Evolutionary conservation across 169 alveolate species (phyloP).

Genomic region (Plasmodium reichenowi): DNA sequence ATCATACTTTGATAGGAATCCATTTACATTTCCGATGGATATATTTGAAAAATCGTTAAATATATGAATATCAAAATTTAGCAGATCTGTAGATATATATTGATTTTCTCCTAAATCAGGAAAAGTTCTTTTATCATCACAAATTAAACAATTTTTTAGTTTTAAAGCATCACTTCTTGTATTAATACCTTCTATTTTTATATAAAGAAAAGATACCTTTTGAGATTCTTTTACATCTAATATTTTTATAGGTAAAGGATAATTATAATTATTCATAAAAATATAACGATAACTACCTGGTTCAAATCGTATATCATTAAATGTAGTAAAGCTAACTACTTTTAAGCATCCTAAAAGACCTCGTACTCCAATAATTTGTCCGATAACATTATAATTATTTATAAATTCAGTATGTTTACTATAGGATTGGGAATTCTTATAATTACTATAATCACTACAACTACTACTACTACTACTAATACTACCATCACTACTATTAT

Average conservation of each 20-base stretch:
- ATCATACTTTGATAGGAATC: conserved; percentile 64
- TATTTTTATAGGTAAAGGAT: conserved; percentile 66
- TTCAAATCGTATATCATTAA: conserved; percentile 66
- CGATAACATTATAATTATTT: conserved; percentile 65
- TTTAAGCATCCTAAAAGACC: conserved; percentile 57
- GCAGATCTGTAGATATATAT: conserved; percentile 70
- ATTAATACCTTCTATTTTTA: conserved; percentile 47
- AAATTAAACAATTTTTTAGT: conserved; percentile 56
- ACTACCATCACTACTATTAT: too few species aligned
- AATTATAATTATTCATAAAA: conserved; percentile 60
- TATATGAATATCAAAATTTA: conserved; percentile 50
- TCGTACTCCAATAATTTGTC: conserved; percentile 70
- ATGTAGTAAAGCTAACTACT: conserved; percentile 62
- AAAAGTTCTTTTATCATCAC: conserved; percentile 70
- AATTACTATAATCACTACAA: too few species aligned
- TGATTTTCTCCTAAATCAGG: conserved; percentile 52
- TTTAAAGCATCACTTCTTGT: conserved; percentile 72
- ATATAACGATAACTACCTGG: conserved; percentile 42
- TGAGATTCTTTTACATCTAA: conserved; percentile 63
- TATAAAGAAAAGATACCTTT: conserved; percentile 47
- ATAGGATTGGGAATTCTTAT: too few species aligned
- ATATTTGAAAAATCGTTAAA: conserved; percentile 66
- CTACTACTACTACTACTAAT: too few species aligned
- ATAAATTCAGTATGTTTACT: conserved; percentile 1
- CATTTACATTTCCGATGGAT: conserved; percentile 37